phyloP scores from a whole-genome alignment of 805 yeast genomes.

The Lipomyces anomalus region DNA sequence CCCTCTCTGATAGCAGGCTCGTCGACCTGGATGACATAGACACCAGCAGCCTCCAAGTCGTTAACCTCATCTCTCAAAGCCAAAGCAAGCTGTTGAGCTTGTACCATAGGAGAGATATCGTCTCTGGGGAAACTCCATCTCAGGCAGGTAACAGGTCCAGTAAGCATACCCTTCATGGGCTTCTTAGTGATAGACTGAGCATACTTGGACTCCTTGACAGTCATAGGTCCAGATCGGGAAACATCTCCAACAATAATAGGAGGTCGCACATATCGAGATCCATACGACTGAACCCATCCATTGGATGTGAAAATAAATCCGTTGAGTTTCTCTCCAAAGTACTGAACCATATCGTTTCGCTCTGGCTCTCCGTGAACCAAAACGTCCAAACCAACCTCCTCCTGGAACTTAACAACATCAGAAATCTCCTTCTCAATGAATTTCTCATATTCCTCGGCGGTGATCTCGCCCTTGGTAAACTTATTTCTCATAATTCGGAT shows the following conservation, averaged over 20 bases:
- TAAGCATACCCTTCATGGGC: conserved; percentile 99
- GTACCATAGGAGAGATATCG: conserved; percentile 86
- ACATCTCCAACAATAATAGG: conserved; percentile 99
- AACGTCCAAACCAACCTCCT: conserved; percentile 96
- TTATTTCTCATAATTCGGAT: conserved; percentile 98
- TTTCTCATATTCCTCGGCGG: conserved; percentile 91
- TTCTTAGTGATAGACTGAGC: conserved; percentile 93
- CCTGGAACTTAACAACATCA: conserved; percentile 96
- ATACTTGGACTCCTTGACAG: conserved; percentile 98
- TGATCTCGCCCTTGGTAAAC: conserved; percentile 91
- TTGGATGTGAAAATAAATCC: conserved; percentile 98
- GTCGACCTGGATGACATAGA: conserved; percentile 96
- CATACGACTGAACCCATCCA: conserved; percentile 99
- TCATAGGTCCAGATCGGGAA: conserved; percentile 96
- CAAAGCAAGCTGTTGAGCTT: conserved; percentile 93
- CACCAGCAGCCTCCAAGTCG: conserved; percentile 98
- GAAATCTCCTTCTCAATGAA: conserved; percentile 97
- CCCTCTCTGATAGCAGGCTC: conserved; percentile 99
- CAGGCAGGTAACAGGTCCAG: conserved; percentile 99
- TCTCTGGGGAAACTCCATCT: conserved; percentile 99
- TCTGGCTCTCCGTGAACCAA: conserved; percentile 99
- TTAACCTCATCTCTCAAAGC: conserved; percentile 98
- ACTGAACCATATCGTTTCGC: conserved; percentile 99
- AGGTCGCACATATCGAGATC: conserved; percentile 99
- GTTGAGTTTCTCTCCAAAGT: conserved; percentile 97